Evolutionary conservation across 2,329 filamentous ascomycete genomes (phyloP).

Genomic region (Penicillium sp.): DNA sequence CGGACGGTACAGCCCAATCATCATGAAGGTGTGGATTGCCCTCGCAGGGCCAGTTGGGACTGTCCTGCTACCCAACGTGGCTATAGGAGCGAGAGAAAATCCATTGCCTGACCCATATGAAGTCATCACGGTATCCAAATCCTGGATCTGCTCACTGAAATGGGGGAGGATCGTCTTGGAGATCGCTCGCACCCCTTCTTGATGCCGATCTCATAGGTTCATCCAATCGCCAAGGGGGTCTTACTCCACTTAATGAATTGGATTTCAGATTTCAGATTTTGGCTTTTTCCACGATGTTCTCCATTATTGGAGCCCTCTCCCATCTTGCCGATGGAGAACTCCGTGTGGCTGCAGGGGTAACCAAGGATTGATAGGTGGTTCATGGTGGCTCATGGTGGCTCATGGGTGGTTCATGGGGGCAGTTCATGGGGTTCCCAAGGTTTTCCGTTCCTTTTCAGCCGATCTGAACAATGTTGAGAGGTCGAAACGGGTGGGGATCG

Average conservation of each 20-base stretch:
- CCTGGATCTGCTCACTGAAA: conserved; percentile 11
- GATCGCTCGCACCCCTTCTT: conserved; percentile 6
- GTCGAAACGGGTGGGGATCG: neutral
- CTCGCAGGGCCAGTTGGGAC: neutral
- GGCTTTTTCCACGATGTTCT: neutral
- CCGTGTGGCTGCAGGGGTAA: neutral
- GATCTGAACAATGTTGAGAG: neutral
- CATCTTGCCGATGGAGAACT: neutral
- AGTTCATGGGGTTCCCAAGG: neutral
- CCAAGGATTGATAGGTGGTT: neutral
- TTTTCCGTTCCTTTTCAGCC: neutral
- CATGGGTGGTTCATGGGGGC: neutral
- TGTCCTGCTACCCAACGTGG: conserved; percentile 20
- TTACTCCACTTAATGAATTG: neutral
- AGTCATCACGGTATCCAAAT: conserved; percentile 13
- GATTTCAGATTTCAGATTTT: neutral
- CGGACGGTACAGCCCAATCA: conserved; percentile 5
- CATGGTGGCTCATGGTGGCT: neutral
- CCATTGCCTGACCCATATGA: conserved; percentile 10
- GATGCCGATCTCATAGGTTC: conserved; percentile 12
- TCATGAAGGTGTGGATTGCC: conserved; percentile 4
- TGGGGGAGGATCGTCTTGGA: conserved; percentile 13
- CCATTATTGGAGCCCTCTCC: neutral
- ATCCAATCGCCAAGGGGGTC: conserved; percentile 5
- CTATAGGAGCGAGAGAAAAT: conserved; percentile 4